These are phyloP conservation scores for Tritrichomonas musculus DNA, from an alignment of 208 protist species.

Conservation along the genomic window DNA sequence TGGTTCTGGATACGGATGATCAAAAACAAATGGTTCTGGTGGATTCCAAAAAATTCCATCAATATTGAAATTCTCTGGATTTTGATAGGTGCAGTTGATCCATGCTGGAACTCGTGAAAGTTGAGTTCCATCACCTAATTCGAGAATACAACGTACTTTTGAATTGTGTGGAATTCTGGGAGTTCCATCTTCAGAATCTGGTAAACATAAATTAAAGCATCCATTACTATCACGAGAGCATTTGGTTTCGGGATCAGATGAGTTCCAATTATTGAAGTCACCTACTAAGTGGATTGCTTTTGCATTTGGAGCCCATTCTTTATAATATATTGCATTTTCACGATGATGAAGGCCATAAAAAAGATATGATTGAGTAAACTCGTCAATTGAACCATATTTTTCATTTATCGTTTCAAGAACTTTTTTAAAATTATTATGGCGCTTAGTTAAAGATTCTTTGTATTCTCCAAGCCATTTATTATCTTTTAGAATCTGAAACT, in stretches of 20 bases:
- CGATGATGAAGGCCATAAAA: conserved; percentile 29
- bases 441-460: no score
- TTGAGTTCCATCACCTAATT: neutral
- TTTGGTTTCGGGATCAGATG: neutral
- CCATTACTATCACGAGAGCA: conserved; percentile 23
- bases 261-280: conserved; percentile 42
- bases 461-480: no score
- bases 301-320: conserved; percentile 41
- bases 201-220: neutral
- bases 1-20: conserved; percentile 45
- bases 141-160: neutral
- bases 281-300: neutral
- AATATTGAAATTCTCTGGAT: conserved; percentile 32
- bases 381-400: neutral
- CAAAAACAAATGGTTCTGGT: conserved; percentile 50
- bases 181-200: neutral
- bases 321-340: neutral
- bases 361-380: conserved; percentile 12
- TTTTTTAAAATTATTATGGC: neutral
- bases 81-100: conserved; percentile 29
- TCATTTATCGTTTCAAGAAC: neutral
- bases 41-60: conserved; percentile 57
- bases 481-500: no score
- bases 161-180: neutral
- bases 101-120: conserved; percentile 27